Percentiles rank a stretch among this genome's conserved stretches.
Evolutionary conservation across 2,329 filamentous ascomycete genomes (phyloP).

Genomic region (Zopfia rhizophila): DNA sequence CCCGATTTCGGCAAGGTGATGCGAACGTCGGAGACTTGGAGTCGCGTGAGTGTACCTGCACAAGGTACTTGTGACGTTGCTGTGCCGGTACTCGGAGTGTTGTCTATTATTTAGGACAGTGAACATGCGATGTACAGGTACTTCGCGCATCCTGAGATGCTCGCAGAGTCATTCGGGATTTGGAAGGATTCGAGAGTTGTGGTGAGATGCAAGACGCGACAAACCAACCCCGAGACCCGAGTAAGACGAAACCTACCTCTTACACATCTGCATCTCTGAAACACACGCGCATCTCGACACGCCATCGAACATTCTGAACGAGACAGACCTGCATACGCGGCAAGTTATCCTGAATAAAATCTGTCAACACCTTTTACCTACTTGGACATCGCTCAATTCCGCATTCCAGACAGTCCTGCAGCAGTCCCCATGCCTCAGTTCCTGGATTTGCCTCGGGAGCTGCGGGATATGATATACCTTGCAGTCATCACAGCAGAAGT

Average conservation of each 20-base stretch:
- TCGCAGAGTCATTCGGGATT: too few relatives aligned
- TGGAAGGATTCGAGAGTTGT: too few relatives aligned
- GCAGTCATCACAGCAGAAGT: conserved; percentile 36
- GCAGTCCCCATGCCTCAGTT: conserved; percentile 34
- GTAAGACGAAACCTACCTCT: conserved; percentile 19
- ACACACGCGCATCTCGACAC: conserved; percentile 7
- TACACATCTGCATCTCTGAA: conserved; percentile 21
- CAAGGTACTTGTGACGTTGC: too few relatives aligned
- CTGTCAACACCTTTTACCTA: conserved; percentile 6
- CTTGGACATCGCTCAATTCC: not conserved
- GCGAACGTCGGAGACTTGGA: too few relatives aligned
- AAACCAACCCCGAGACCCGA: conserved; percentile 17
- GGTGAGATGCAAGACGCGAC: too few relatives aligned
- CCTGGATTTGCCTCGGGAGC: conserved; percentile 41
- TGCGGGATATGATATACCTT: conserved; percentile 47
- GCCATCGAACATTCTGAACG: not conserved
- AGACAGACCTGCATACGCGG: conserved; percentile 2
- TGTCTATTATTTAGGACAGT: too few relatives aligned
- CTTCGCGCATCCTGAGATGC: too few relatives aligned
- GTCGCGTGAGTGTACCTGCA: too few relatives aligned
- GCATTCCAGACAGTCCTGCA: not conserved
- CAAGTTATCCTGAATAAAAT: conserved; percentile 11
- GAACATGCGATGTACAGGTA: too few relatives aligned
- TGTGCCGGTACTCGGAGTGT: too few relatives aligned
- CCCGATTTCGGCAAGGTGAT: too few relatives aligned